phyloP scores from a whole-genome alignment of 208 protist species.

The Leishmania aethiopica region DNA sequence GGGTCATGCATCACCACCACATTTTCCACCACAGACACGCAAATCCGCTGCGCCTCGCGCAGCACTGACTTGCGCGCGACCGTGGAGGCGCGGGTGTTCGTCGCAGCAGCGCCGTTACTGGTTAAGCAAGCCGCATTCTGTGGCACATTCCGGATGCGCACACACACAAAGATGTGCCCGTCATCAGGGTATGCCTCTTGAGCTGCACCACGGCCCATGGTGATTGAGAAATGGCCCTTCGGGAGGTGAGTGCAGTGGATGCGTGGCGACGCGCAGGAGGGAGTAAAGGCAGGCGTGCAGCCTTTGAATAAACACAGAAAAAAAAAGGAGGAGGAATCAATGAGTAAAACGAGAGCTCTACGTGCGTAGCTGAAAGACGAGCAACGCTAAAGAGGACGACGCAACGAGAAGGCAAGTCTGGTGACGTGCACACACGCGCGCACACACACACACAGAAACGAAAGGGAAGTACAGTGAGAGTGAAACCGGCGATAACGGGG shows the following conservation, averaged over 20 bases:
- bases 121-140: constrained; percentile 29
- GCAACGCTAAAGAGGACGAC: not conserved
- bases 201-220: not conserved
- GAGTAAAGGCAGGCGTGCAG: not conserved
- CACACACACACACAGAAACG: no score
- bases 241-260: not conserved
- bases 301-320: not conserved
- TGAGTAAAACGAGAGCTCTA: not conserved
- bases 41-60: constrained; percentile 57
- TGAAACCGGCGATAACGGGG: no score
- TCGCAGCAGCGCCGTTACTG: constrained; percentile 17
- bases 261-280: not conserved
- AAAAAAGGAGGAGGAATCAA: not conserved
- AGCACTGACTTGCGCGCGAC: constrained; percentile 14
- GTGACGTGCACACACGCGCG: no score
- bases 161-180: constrained; percentile 79
- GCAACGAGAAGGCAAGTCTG: not conserved
- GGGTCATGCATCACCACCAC: constrained; percentile 79
- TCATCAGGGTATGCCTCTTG: constrained; percentile 54
- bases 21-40: constrained; percentile 75
- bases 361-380: not conserved
- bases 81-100: constrained; percentile 18
- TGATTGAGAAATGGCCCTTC: not conserved
- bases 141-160: constrained; percentile 67
- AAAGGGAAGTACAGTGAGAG: no score